A percentile compares a stretch with the other conserved stretches of the same genome.
phyloP scores from a whole-genome alignment of 2,329 filamentous ascomycete genomes.

The Zymoseptoria ardabiliae region DNA sequence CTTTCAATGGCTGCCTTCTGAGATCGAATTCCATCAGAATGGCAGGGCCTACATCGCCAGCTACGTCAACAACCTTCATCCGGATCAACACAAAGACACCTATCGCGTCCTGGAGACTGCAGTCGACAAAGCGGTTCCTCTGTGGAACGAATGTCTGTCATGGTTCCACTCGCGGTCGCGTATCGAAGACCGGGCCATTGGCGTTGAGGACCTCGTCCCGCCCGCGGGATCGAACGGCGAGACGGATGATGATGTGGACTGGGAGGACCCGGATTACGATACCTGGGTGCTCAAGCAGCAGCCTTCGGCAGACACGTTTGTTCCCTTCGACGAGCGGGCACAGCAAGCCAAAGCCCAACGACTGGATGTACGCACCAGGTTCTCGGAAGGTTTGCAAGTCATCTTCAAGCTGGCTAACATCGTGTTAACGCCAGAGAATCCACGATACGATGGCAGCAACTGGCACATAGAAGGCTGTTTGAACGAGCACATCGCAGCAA shows the following conservation, averaged over 20 bases:
- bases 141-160: conserved; percentile 22
- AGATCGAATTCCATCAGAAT: conserved; percentile 14
- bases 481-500: conserved; percentile 59
- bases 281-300: conserved; percentile 1
- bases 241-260: conserved; percentile 1
- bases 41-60: conserved; percentile 18
- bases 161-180: neutral
- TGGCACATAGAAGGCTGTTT: conserved; percentile 46
- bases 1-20: conserved; percentile 27
- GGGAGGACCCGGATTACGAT: conserved; percentile 6
- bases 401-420: conserved; percentile 58
- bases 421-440: conserved; percentile 51
- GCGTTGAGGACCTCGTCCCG: conserved; percentile 1
- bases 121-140: conserved; percentile 19
- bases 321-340: conserved; percentile 1
- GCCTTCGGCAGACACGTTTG: neutral
- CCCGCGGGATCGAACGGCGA: conserved; percentile 7
- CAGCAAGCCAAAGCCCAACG: neutral
- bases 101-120: conserved; percentile 23
- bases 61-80: conserved; percentile 29
- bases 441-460: conserved; percentile 45
- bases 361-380: conserved; percentile 26
- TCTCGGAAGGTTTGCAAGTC: conserved; percentile 48
- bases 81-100: conserved; percentile 13
- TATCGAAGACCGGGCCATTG: neutral